Base-by-base conservation (phyloP, 768 basidiomycete genomes). In the Coprinopsis cinerea region DNA sequence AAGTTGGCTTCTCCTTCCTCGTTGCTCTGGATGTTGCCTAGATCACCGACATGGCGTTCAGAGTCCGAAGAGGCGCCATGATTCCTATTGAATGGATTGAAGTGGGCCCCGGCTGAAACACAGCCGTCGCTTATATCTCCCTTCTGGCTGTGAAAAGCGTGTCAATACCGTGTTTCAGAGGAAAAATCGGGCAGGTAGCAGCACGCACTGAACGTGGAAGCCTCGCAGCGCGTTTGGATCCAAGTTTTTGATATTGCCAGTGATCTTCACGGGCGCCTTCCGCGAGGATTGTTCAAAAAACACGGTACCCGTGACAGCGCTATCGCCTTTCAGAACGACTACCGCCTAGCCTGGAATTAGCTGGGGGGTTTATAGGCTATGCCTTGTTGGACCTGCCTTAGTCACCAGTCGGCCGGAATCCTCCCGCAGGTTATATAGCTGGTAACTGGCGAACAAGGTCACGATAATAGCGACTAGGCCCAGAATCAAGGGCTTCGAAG, bases 121-220 rank as follows among this genome's bases (percentile, higher is more conserved):
- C 87, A 88, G 1, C 83, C 87, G n/a, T 68, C 62, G 22, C 73
- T 76, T 53, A 82, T 63, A 65, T 92, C 85, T 24, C 89, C 88
- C 36, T 71, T 65, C 60, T 70, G 60, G 47, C 68, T 67, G 46
- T 44, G 24, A 39, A 25, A 30, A 26, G 28, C n/a, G 23, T 32
- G 7, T n/a, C n/a, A n/a, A n/a, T n/a, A n/a, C n/a, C n/a, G n/a
- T n/a, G n/a, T n/a, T n/a, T n/a, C n/a, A n/a, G n/a, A n/a, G n/a
- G n/a, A 10, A 13, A 6, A 17, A 35, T 22, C 10, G 4, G 20
- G 25, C 10, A 10, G 15, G 30, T 13, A 2, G 9, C 41, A 43
- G 30, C n/a, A 70, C 83, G 50, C 55, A 88, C 87, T 92, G 89
- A 49, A 92, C 68, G 66, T 92, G 90, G 70, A 91, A 88, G 4